Percentiles rank a stretch among this genome's conserved stretches.
phyloP scores from a whole-genome alignment of 202 grass and related monocot species.

The Schoenoplectus tabernaemontani region DNA sequence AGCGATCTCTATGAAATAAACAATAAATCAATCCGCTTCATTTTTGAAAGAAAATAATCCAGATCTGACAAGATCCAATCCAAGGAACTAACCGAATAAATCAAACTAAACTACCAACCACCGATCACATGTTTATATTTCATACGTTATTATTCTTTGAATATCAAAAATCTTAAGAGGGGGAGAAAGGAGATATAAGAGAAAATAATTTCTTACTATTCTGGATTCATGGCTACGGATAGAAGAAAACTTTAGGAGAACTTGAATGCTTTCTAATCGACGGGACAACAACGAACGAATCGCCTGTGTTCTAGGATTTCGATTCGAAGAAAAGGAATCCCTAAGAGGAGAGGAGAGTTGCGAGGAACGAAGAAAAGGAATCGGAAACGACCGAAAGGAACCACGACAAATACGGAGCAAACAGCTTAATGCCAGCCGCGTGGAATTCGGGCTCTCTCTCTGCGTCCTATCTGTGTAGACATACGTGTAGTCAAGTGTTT shows the following conservation, averaged over 20 bases:
- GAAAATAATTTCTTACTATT: constrained; percentile 17
- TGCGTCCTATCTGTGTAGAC: neutral
- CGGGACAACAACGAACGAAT: neutral
- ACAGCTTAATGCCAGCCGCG: constrained; percentile 6
- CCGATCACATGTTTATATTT: neutral
- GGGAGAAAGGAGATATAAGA: constrained; percentile 1
- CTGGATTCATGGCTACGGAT: constrained; percentile 21
- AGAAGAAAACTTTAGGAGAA: neutral
- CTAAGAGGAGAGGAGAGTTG: neutral
- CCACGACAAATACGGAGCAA: neutral
- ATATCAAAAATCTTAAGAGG: neutral
- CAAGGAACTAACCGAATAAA: neutral
- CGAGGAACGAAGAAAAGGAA: constrained; percentile 7
- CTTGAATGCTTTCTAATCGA: neutral
- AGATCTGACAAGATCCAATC: constrained; percentile 19
- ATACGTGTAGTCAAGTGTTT: neutral
- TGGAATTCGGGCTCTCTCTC: neutral
- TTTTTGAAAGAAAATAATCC: neutral
- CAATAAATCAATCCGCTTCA: neutral
- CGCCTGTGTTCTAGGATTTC: constrained; percentile 10
- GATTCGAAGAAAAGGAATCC: constrained; percentile 10
- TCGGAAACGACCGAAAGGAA: neutral
- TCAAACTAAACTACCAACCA: neutral
- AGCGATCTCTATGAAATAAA: neutral
- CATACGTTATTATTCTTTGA: neutral